phyloP scores from a whole-genome alignment of 2,329 filamentous ascomycete species.

The Neofusicoccum ribis region DNA sequence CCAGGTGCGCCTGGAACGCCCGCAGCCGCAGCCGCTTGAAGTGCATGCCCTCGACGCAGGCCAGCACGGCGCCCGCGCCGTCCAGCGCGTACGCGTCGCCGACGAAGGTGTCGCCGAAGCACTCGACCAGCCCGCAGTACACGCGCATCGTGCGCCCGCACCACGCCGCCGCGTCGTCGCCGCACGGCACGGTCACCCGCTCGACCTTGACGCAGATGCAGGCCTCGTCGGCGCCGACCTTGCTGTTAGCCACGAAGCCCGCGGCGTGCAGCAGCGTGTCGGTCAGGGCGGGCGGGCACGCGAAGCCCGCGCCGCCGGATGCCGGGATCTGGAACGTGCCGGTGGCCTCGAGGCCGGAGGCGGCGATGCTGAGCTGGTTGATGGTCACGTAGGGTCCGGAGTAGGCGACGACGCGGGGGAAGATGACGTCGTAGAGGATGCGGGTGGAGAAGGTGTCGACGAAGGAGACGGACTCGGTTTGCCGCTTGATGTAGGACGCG shows the following conservation, averaged over 20 bases:
- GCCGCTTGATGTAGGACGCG: constrained; percentile 9
- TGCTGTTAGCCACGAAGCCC: constrained; percentile 34
- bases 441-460: constrained; percentile 27
- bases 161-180: constrained; percentile 23
- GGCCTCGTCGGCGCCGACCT: constrained; percentile 27
- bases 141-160: constrained; percentile 25
- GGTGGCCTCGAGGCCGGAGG: constrained; percentile 22
- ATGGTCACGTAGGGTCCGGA: constrained; percentile 28
- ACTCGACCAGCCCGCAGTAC: constrained; percentile 31
- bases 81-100: constrained; percentile 31
- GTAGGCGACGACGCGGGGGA: constrained; percentile 33
- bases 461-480: constrained; percentile 20
- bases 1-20: constrained; percentile 22
- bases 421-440: constrained; percentile 33
- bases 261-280: constrained; percentile 36
- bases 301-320: constrained; percentile 20
- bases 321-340: constrained; percentile 7
- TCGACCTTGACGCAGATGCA: constrained; percentile 33
- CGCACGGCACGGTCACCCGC: neutral
- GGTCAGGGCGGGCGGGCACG: constrained; percentile 29
- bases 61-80: constrained; percentile 25
- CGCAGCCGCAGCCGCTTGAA: constrained; percentile 34
- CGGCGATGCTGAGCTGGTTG: constrained; percentile 28
- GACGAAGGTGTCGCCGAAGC: constrained; percentile 23
- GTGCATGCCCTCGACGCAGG: constrained; percentile 28